Evolutionary conservation across 1,284 basidiomycete genomes (phyloP), one percentile per base, ranked within the genome.

Genomic region (Cryptococcus sp.): DNA sequence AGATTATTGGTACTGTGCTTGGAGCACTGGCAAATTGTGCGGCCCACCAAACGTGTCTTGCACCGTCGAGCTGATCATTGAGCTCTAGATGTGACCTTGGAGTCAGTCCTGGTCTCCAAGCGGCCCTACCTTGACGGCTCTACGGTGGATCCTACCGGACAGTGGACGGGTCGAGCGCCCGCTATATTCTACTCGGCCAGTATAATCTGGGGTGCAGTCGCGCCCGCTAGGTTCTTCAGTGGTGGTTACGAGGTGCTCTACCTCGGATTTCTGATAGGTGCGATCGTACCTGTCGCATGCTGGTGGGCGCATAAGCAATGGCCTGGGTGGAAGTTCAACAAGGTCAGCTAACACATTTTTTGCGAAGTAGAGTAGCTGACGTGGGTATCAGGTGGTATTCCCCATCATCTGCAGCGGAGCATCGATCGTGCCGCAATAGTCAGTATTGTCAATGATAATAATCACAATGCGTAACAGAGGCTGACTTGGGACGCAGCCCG

Each of bases 341-440:
- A 78, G 64, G 70, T 77, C 39, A 56, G 64, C 31, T 35, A 2
- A 10, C 31, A 2, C 48, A 4, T 3, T 27, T 23, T 20, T n/a
- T 31, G 27, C 45, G 3, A 7, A 19, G 38, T 35, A 35, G 17
- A 2, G 13, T 8, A 17, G 25, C 66, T 61, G 60, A 69, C 47
- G 23, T 17, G 6, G 19, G 13, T 57, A 56, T 44, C 61, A 78
- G 65, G 73, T 81, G 6, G 80, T 80, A n/a, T 80, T 81, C 41
- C 81, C 82, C 5, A 80, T 83, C 62, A 75, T 82, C 35, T 76
- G 80, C 51, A 76, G 76, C 49, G 82, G 81, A 3, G 80, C 80
- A 0, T 78, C 76, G 4, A 58, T 74, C 5, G 67, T 80, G 7
- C 79, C 79, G 1, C 75, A 80, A 65, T 75, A 72, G 77, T 78